Percentiles rank a stretch among this genome's conserved stretches.
phyloP scores from a whole-genome alignment of 257 asterid species.

The Solanum gracilifrons region DNA sequence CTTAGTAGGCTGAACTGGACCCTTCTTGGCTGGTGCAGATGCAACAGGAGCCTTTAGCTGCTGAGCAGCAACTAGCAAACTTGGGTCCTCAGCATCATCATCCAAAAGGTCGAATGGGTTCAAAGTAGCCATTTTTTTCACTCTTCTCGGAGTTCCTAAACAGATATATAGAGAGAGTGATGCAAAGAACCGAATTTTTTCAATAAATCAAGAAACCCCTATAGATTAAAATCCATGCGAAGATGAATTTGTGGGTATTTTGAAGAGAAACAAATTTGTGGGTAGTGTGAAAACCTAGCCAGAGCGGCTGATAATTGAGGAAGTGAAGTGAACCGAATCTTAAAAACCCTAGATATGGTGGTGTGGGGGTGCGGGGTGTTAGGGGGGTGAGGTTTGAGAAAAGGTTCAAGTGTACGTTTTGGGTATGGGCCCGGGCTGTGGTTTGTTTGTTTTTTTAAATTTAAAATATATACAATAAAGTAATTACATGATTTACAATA shows the following conservation, averaged over 20 bases:
- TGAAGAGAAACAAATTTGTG: neutral
- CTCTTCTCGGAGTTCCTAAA: neutral
- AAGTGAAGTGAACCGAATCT: neutral
- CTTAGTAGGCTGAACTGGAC: constrained; percentile 16
- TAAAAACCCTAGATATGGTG: neutral
- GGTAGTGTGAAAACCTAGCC: constrained; percentile 14
- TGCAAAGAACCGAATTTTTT: neutral
- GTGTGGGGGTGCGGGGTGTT: neutral
- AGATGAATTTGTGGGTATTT: neutral
- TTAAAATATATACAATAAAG: no score
- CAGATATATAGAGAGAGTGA: neutral
- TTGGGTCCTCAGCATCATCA: constrained; percentile 59
- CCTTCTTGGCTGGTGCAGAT: constrained; percentile 24
- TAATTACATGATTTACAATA: no score
- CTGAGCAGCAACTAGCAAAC: constrained; percentile 40
- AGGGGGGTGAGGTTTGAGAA: neutral
- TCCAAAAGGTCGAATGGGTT: constrained; percentile 59
- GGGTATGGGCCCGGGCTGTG: neutral
- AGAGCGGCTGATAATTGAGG: constrained; percentile 19
- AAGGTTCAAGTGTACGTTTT: neutral
- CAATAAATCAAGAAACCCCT: neutral
- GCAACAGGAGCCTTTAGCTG: constrained; percentile 10
- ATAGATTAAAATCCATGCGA: constrained; percentile 18
- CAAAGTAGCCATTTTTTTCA: constrained; percentile 27
- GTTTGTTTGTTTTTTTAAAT: neutral